These are phyloP conservation scores for Pleurozium schreberi DNA, from an alignment of 225 moss, liverwort and hornwort species.

Conservation along the genomic window DNA sequence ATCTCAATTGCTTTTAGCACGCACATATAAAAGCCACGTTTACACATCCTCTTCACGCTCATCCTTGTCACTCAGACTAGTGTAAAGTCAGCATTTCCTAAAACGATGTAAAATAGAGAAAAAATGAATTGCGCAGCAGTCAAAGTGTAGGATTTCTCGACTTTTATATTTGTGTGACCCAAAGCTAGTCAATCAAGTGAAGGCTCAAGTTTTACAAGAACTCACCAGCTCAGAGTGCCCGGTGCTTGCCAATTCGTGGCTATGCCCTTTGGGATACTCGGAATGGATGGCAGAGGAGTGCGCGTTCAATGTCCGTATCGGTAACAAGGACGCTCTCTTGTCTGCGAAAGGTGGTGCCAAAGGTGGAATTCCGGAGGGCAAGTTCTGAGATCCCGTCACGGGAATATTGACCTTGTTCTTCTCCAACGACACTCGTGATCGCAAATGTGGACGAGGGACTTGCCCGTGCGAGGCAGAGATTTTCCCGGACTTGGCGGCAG, in stretches of 20 bases:
- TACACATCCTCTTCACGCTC: background rate
- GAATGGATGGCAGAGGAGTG: background rate
- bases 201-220: background rate
- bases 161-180: background rate
- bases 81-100: background rate
- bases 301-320: background rate
- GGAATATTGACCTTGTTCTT: slow-evolving; percentile 19
- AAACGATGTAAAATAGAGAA: background rate
- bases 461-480: slow-evolving; percentile 11
- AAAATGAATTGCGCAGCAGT: background rate
- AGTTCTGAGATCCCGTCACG: slow-evolving; percentile 5
- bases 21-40: background rate
- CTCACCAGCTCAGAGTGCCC: slow-evolving; percentile 14
- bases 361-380: background rate
- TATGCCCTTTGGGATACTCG: slow-evolving; percentile 8
- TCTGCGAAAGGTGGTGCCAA: background rate
- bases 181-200: background rate
- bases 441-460: slow-evolving; percentile 27
- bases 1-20: background rate
- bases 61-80: background rate
- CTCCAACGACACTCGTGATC: slow-evolving; percentile 32
- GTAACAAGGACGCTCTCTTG: slow-evolving; percentile 25
- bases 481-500: slow-evolving; percentile 21
- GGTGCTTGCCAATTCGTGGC: slow-evolving; percentile 12
- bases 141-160: background rate